phyloP scores from a whole-genome alignment of 306 rosid species.

The Cucurbita maxima region DNA sequence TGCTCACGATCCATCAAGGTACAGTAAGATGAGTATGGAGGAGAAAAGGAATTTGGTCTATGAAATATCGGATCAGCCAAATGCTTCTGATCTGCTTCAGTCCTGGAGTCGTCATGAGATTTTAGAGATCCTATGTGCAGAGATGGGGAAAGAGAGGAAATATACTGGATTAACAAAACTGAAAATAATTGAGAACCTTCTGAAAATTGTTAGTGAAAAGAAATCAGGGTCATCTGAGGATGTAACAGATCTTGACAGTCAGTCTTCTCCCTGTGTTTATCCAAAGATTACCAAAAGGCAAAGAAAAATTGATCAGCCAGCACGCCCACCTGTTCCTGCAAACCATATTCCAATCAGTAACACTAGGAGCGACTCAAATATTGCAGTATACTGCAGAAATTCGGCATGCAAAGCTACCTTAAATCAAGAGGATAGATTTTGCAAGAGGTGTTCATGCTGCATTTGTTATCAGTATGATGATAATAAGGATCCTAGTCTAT shows the following conservation, averaged over 20 bases:
- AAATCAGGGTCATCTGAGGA: slow-evolving; percentile 41
- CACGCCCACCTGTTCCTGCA: slow-evolving; percentile 36
- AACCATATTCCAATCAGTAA: slow-evolving; percentile 22
- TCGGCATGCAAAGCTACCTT: slow-evolving; percentile 87
- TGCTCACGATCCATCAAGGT: slow-evolving; percentile 41
- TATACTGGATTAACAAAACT: slow-evolving; percentile 91
- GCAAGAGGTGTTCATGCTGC: slow-evolving; percentile 94
- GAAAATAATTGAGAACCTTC: slow-evolving; percentile 86
- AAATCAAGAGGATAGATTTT: slow-evolving; percentile 44
- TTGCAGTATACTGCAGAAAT: slow-evolving; percentile 54
- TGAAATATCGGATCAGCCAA: slow-evolving; percentile 65
- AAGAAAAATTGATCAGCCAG: slow-evolving; percentile 77
- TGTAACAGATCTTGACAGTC: slow-evolving; percentile 27
- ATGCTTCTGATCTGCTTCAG: slow-evolving; percentile 78
- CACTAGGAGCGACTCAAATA: slow-evolving; percentile 22
- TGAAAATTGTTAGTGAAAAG: slow-evolving; percentile 84
- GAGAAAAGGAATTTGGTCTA: slow-evolving; percentile 72
- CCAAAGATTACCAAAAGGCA: slow-evolving; percentile 70
- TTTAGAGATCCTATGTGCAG: slow-evolving; percentile 82
- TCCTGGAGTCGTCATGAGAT: slow-evolving; percentile 96
- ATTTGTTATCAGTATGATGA: slow-evolving; percentile 81
- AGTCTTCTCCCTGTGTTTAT: slow-evolving; percentile 33
- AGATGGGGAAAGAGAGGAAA: slow-evolving; percentile 99
- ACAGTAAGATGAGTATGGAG: slow-evolving; percentile 68
- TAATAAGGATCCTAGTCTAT: slow-evolving; percentile 94